Conservation (phyloP, 2,329 filamentous ascomycete species). For the Calonectria fujianensis region DNA sequence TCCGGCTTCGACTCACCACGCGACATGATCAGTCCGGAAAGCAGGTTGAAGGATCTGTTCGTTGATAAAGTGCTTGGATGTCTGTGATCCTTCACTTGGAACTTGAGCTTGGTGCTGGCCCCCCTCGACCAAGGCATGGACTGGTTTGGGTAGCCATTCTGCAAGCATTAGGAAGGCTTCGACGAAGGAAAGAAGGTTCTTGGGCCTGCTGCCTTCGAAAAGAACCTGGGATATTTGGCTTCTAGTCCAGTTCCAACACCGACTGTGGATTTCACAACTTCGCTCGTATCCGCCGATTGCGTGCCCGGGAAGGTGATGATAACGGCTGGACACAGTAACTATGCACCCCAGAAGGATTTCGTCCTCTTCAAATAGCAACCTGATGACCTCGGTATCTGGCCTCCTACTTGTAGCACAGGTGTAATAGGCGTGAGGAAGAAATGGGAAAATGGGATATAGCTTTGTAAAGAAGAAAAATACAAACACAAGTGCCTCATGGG, state of each 20-base stretch:
- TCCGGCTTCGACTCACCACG: slow-evolving; percentile 7
- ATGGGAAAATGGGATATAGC: slow-evolving; percentile 35
- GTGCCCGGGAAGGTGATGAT: slow-evolving; percentile 27
- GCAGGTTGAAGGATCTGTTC: slow-evolving; percentile 29
- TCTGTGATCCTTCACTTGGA: not conserved
- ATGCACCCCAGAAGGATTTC: slow-evolving; percentile 28
- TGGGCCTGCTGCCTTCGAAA: slow-evolving; percentile 33
- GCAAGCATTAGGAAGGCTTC: slow-evolving; percentile 37
- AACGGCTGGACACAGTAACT: slow-evolving; percentile 30
- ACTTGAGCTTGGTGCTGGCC: not conserved
- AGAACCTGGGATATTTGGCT: slow-evolving; percentile 23
- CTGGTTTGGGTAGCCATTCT: slow-evolving; percentile 30
- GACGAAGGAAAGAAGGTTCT: slow-evolving; percentile 18
- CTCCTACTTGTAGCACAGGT: not conserved
- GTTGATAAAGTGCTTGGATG: not conserved
- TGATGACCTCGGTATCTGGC: slow-evolving; percentile 9
- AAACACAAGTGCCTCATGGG: slow-evolving; percentile 24
- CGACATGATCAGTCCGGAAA: slow-evolving; percentile 35
- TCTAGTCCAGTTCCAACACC: slow-evolving; percentile 30
- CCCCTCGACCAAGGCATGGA: slow-evolving; percentile 33
- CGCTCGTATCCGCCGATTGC: slow-evolving; percentile 34
- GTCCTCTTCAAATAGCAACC: slow-evolving; percentile 31
- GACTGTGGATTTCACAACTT: slow-evolving; percentile 32
- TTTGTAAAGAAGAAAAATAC: slow-evolving; percentile 34
- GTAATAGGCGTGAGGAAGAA: slow-evolving; percentile 32